Evolutionary conservation across 306 rosid genomes (phyloP), one percentile per base, ranked within the genome.

Genomic region (Amphicarpaea edgeworthii): DNA sequence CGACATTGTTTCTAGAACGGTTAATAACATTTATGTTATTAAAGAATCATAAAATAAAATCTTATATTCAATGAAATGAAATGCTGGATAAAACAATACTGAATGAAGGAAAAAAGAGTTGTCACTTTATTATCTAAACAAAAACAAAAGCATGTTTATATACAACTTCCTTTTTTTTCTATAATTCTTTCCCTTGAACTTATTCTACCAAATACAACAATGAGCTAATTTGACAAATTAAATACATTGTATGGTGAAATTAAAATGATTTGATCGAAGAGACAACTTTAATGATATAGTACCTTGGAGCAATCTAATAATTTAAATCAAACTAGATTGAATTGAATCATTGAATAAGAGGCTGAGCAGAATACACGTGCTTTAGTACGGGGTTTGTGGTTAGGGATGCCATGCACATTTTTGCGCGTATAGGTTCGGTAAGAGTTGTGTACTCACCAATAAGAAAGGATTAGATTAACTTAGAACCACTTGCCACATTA

Each of bases 361-460:
- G 46, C 23, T 62, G 26, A 4, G 46, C 68, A 16, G 28, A 1
- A 24, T 11, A 34, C 45, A 61, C 46, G 68, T 34, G 24, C 45
- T 20, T 37, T 38, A 34, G 23, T 34, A 17, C 30, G 16, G 45
- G 30, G 69, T 63, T 63, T 40, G 46, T n/a, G 68, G 68, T 59
- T 59, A 59, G 65, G 46, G 47, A 58, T 43, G 45, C 17, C 37
- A 57, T 57, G 60, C 78, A 62, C 83, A 45, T 38, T 71, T 76
- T 72, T 66, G 32, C 61, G 32, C 61, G 57, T 65, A 79, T 62
- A 17, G 45, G 50, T 32, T 46, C 2, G 26, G 40, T 34, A 59
- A 59, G 47, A 73, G 28, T 66, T 78, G 60, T 72, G 72, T n/a
- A n/a, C 41, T 65, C 63, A 83, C 84, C 83, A 76, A 83, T 79